A percentile compares a stretch with the other conserved stretches of the same genome.
phyloP scores from a whole-genome alignment of 768 basidiomycete genomes.

The Leccinum truebloodii region DNA sequence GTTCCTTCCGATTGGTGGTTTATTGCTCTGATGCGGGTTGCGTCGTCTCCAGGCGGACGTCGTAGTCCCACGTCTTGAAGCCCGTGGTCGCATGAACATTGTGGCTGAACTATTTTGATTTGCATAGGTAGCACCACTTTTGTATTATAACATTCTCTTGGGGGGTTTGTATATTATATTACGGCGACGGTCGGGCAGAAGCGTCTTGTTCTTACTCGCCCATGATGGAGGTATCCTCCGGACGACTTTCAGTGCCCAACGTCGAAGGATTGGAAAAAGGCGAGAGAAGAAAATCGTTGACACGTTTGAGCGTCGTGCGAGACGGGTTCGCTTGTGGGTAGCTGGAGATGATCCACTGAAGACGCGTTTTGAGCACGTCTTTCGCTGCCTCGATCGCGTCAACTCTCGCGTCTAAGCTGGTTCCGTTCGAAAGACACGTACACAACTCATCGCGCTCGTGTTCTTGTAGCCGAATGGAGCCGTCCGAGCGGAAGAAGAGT shows the following conservation, averaged over 20 bases:
- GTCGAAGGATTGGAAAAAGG: conserved; percentile 7
- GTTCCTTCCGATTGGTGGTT: conserved; percentile 59
- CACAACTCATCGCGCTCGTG: conserved; percentile 15
- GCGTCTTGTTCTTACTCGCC: neutral
- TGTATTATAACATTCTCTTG: conserved; percentile 1
- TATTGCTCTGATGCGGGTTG: conserved; percentile 49
- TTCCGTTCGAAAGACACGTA: conserved; percentile 16
- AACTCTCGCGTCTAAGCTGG: neutral
- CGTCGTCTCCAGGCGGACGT: conserved; percentile 13
- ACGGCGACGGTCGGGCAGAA: neutral
- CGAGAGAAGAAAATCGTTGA: conserved; percentile 74
- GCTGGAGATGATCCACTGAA: conserved; percentile 86
- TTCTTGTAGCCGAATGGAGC: conserved; percentile 28
- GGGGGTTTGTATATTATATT: neutral
- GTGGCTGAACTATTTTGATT: neutral
- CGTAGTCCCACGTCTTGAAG: neutral
- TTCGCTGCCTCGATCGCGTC: conserved; percentile 44
- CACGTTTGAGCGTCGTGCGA: conserved; percentile 73
- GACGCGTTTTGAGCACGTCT: conserved; percentile 61
- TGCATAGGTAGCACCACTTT: neutral
- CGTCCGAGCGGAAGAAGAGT: conserved; percentile 57
- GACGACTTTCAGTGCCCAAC: neutral
- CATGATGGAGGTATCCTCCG: neutral
- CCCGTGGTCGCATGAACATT: neutral
- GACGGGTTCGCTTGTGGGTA: conserved; percentile 80